Evolutionary conservation across 2,329 filamentous ascomycete species (phyloP).

Genomic region (Xylaria sp.): DNA sequence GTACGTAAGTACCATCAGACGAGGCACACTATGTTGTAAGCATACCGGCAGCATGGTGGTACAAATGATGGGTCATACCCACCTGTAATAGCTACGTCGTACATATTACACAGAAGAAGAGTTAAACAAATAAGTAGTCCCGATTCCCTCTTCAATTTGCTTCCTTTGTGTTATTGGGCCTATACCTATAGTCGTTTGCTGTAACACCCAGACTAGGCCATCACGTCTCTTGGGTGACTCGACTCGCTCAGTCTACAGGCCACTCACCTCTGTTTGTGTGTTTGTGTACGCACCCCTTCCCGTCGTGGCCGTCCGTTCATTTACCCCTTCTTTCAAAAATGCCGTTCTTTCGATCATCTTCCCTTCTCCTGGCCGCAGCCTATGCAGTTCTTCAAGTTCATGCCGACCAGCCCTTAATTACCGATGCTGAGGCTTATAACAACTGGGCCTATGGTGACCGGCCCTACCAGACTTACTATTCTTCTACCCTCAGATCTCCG

Average conservation of each 20-base stretch:
- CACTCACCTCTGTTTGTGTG: background rate
- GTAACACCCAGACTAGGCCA: background rate
- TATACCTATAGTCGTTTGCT: slow-evolving; percentile 4
- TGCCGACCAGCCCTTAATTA: slow-evolving; percentile 37
- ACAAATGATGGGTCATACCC: background rate
- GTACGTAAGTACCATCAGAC: background rate
- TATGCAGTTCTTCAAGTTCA: slow-evolving; percentile 25
- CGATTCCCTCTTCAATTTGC: background rate
- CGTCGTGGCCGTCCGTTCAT: slow-evolving; percentile 26
- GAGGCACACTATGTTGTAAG: background rate
- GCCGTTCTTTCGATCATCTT: slow-evolving; percentile 27
- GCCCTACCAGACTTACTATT: slow-evolving; percentile 43
- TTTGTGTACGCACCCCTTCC: slow-evolving; percentile 3
- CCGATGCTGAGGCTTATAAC: slow-evolving; percentile 39
- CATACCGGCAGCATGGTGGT: background rate
- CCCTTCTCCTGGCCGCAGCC: slow-evolving; percentile 21
- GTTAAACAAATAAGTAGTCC: slow-evolving; percentile 6
- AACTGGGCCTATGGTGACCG: slow-evolving; percentile 39
- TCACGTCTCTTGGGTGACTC: slow-evolving; percentile 11
- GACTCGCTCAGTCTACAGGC: slow-evolving; percentile 3
- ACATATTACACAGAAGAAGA: background rate
- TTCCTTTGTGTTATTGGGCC: background rate
- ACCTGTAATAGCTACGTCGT: background rate
- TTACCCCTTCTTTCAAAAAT: slow-evolving; percentile 20
- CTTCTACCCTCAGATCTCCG: slow-evolving; percentile 38